Conservation (phyloP, 306 rosid species). For the Trifolium fragiferum region DNA sequence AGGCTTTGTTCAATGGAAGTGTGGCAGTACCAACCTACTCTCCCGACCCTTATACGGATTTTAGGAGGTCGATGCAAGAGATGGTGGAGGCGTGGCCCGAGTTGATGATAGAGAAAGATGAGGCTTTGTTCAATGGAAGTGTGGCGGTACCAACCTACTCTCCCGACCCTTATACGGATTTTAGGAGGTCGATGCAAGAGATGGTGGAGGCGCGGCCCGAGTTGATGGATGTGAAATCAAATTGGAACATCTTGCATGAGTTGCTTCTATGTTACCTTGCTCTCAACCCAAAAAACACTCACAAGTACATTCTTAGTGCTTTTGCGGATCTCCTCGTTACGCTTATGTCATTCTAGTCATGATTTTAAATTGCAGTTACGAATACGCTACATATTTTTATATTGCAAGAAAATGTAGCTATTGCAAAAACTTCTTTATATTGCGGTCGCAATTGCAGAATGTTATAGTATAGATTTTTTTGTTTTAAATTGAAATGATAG, state of each 20-base stretch:
- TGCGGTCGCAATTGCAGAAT: neutral
- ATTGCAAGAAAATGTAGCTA: neutral
- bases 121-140: slow-evolving; percentile 55
- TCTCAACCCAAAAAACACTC: slow-evolving; percentile 76
- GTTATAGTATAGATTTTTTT: neutral
- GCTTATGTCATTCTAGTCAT: slow-evolving; percentile 47
- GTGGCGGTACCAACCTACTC: slow-evolving; percentile 78
- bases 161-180: slow-evolving; percentile 85
- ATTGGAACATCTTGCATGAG: slow-evolving; percentile 81
- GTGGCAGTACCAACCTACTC: slow-evolving; percentile 78
- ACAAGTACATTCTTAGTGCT: slow-evolving; percentile 79
- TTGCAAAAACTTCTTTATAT: neutral
- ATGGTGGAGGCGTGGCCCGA: slow-evolving; percentile 90
- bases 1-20: slow-evolving; percentile 55
- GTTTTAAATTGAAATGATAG: slow-evolving; percentile 21
- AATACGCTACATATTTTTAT: neutral
- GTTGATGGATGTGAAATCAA: slow-evolving; percentile 56
- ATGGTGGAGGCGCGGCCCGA: slow-evolving; percentile 90
- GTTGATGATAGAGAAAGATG: slow-evolving; percentile 40
- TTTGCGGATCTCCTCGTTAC: slow-evolving; percentile 78
- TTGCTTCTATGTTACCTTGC: slow-evolving; percentile 85
- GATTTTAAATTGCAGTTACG: slow-evolving; percentile 5
- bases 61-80: slow-evolving; percentile 90
- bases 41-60: slow-evolving; percentile 85
- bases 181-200: slow-evolving; percentile 90